These are phyloP conservation scores for Schizochytrium sp. DNA, from an alignment of 108 stramenopile species.

Conservation along the genomic window DNA sequence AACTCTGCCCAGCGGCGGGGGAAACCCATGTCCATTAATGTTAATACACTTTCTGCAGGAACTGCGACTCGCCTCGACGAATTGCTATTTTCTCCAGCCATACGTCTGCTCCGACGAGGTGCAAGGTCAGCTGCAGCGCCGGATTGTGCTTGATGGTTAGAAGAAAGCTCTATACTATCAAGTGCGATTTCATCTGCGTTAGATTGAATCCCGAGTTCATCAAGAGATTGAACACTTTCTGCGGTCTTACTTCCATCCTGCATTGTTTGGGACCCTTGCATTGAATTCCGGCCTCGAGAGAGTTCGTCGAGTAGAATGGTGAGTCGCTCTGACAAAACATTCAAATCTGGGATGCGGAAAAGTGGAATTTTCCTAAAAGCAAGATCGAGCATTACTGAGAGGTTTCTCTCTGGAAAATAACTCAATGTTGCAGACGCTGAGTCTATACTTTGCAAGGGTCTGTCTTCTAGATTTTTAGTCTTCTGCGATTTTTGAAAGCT, in stretches of 20 bases:
- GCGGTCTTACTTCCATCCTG: neutral
- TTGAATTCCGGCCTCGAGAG: neutral
- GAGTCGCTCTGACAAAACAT: conserved; percentile 1
- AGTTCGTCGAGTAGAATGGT: conserved; percentile 22
- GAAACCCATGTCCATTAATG: conserved; percentile 55
- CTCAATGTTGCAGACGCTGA: too few species aligned
- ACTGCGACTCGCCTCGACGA: neutral
- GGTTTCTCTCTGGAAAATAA: neutral
- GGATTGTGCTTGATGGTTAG: too few species aligned
- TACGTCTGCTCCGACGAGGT: too few species aligned
- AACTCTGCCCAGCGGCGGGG: conserved; percentile 47
- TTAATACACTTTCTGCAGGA: neutral
- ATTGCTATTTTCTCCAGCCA: too few species aligned
- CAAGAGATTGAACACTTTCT: too few species aligned
- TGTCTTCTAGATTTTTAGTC: neutral
- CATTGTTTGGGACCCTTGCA: neutral
- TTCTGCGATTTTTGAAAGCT: neutral
- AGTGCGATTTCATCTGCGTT: too few species aligned
- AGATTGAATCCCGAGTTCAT: too few species aligned
- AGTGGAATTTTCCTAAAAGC: neutral
- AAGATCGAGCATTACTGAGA: neutral
- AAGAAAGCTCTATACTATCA: too few species aligned
- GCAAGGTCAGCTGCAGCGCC: too few species aligned
- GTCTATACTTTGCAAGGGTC: too few species aligned
- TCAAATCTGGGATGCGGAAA: neutral